Conservation (phyloP, 768 basidiomycete species). For the Trametes punicea region DNA sequence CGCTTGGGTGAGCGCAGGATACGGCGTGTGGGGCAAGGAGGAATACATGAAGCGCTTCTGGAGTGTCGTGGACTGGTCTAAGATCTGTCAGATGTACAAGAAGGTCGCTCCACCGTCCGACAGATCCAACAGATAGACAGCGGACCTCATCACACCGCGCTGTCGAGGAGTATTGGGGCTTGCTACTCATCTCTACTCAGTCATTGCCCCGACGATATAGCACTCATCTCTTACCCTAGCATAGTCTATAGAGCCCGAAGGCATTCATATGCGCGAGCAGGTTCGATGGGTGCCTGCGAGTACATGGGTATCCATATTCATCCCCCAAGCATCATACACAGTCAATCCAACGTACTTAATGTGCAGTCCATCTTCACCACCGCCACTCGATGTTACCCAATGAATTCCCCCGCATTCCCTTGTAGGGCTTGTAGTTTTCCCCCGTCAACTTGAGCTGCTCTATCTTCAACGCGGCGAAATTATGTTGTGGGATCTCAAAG, state of each 20-base stretch:
- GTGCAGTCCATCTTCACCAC: constrained; percentile 21
- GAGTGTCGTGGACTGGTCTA: constrained; percentile 76
- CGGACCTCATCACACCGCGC: neutral
- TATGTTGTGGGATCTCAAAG: constrained; percentile 67
- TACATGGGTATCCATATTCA: neutral
- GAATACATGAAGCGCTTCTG: constrained; percentile 82
- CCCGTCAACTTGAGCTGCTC: constrained; percentile 80
- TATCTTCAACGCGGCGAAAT: constrained; percentile 78
- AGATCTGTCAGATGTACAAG: constrained; percentile 39
- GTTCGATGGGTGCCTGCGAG: too few species aligned
- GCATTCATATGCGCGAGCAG: constrained; percentile 7
- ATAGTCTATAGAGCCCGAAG: constrained; percentile 22
- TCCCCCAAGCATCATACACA: neutral
- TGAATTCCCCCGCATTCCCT: constrained; percentile 75
- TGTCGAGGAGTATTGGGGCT: neutral
- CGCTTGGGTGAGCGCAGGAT: constrained; percentile 80
- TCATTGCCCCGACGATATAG: neutral
- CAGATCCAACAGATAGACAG: too few species aligned
- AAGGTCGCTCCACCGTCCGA: constrained; percentile 10
- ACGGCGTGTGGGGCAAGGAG: constrained; percentile 90
- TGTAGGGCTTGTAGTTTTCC: constrained; percentile 87
- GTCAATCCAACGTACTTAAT: too few species aligned
- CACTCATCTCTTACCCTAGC: constrained; percentile 17
- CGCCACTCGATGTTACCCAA: constrained; percentile 69
- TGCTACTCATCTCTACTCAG: neutral